Evolutionary conservation across 257 asterid genomes (phyloP).

Genomic region (Solanum sitiens): DNA sequence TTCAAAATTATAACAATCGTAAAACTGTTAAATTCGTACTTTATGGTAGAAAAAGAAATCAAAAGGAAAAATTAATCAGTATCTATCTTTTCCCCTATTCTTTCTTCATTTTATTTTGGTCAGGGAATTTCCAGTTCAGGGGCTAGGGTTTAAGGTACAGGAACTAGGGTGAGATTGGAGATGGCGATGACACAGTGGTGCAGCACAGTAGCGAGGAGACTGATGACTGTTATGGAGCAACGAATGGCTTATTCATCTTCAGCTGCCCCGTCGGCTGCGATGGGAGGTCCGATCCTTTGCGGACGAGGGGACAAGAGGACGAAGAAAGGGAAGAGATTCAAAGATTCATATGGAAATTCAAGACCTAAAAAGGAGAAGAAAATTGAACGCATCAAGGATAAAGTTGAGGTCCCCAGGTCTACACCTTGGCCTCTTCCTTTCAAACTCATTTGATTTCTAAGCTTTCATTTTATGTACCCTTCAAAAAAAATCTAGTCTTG

Average conservation of each 20-base stretch:
- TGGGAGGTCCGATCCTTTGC: slow-evolving; percentile 43
- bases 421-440: slow-evolving; percentile 96
- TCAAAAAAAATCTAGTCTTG: neutral
- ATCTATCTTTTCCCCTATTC: neutral
- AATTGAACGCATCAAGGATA: slow-evolving; percentile 70
- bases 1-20: neutral
- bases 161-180: neutral
- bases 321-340: slow-evolving; percentile 72
- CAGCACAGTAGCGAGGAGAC: slow-evolving; percentile 29
- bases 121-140: neutral
- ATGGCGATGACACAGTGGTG: slow-evolving; percentile 53
- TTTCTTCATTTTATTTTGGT: neutral
- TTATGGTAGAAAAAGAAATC: neutral
- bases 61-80: neutral
- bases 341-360: slow-evolving; percentile 65
- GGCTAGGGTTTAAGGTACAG: slow-evolving; percentile 33
- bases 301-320: slow-evolving; percentile 86
- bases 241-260: slow-evolving; percentile 24
- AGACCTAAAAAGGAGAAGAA: slow-evolving; percentile 69
- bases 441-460: slow-evolving; percentile 40
- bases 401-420: slow-evolving; percentile 77
- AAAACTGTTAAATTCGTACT: neutral
- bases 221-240: slow-evolving; percentile 16
- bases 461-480: neutral
- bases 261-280: slow-evolving; percentile 10